Evolutionary conservation across 352 stramenopile species (phyloP).

Genomic region (Phytophthora vignae): DNA sequence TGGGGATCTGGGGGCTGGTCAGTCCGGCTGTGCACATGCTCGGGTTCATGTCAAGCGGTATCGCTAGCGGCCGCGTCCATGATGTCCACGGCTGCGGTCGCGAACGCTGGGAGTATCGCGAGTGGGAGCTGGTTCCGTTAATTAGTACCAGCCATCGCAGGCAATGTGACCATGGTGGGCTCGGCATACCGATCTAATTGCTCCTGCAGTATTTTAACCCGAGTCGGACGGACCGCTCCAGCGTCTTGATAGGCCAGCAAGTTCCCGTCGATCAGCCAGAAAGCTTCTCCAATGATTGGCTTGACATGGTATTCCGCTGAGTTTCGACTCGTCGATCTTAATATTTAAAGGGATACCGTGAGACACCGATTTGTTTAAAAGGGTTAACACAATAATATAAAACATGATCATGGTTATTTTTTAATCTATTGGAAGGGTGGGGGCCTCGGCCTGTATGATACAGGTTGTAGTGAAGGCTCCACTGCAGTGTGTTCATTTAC

Average conservation of each 20-base stretch:
- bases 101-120: constrained; percentile 45
- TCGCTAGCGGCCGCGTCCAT: constrained; percentile 46
- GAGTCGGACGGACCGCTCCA: constrained; percentile 42
- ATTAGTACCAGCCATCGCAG: constrained; percentile 12
- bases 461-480: no score
- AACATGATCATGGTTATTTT: no score
- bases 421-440: no score
- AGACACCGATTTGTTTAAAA: no score
- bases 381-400: no score
- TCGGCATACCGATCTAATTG: constrained; percentile 30
- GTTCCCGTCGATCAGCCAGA: constrained; percentile 76
- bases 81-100: constrained; percentile 56
- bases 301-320: no score
- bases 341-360: no score
- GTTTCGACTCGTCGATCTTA: no score
- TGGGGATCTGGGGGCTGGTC: constrained; percentile 10
- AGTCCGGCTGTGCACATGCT: constrained; percentile 20
- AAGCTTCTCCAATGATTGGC: constrained; percentile 70
- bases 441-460: no score
- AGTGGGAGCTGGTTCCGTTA: constrained; percentile 35
- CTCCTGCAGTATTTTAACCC: constrained; percentile 47
- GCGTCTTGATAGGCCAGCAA: constrained; percentile 64
- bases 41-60: constrained; percentile 45
- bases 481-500: no score
- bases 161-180: constrained; percentile 11